These are phyloP conservation scores for Durusdinium trenchii DNA, from an alignment of 73 alveolate species.

Conservation along the genomic window DNA sequence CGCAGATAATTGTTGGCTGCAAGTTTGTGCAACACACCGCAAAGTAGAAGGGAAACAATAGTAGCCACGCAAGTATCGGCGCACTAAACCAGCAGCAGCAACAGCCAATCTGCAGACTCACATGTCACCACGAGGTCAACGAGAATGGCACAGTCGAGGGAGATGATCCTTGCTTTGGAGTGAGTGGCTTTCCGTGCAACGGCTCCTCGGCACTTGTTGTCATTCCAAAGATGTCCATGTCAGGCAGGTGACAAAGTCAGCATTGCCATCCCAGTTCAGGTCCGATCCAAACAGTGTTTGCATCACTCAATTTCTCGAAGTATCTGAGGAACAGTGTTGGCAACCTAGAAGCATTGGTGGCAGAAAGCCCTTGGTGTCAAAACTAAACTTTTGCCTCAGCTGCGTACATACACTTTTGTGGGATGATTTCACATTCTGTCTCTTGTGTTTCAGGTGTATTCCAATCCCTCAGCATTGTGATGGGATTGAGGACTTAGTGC, in stretches of 20 bases:
- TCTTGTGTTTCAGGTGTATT: neutral
- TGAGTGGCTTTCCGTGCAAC: slow-evolving; percentile 57
- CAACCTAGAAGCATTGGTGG: neutral
- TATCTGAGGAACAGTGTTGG: neutral
- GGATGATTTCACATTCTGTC: neutral
- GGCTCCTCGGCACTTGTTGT: neutral
- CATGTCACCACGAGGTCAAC: slow-evolving; percentile 5
- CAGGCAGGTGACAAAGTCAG: neutral
- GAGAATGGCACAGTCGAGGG: slow-evolving; percentile 46
- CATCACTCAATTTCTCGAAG: neutral
- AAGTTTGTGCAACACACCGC: no score
- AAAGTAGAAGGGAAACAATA: no score
- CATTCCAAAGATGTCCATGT: neutral
- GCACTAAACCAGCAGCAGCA: neutral
- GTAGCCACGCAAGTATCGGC: no score
- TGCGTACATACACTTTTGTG: neutral
- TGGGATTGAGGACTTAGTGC: neutral
- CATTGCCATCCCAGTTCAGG: neutral
- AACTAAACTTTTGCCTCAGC: neutral
- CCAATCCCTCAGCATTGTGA: slow-evolving; percentile 46
- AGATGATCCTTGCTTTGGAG: slow-evolving; percentile 41
- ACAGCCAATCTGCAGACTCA: neutral
- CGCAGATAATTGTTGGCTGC: no score
- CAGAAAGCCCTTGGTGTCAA: neutral
- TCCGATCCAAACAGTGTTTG: neutral